These are phyloP conservation scores for Micromonas pusilla DNA, from an alignment of 139 green algal genomes.

Conservation along the genomic window DNA sequence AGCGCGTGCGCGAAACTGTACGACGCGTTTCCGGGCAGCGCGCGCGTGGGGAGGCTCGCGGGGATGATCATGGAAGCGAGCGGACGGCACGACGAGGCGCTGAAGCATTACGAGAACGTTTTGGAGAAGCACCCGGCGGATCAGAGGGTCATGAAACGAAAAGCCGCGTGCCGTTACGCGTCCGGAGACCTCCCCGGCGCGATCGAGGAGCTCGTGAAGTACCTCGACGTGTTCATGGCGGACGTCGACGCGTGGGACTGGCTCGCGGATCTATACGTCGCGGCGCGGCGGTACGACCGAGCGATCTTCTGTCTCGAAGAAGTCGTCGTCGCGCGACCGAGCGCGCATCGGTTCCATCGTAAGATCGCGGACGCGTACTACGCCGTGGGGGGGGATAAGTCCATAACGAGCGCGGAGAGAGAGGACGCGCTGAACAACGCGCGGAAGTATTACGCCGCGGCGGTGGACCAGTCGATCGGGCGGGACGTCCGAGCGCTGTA, in stretches of 20 bases:
- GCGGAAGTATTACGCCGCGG: constrained; percentile 22
- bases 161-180: neutral
- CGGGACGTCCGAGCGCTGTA: constrained; percentile 24
- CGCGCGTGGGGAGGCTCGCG: neutral
- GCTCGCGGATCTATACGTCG: constrained; percentile 23
- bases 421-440: neutral
- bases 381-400: neutral
- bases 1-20: neutral
- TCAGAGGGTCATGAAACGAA: constrained; percentile 5
- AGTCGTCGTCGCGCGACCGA: constrained; percentile 5
- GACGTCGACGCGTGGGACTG: constrained; percentile 28
- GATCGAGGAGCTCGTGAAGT: constrained; percentile 18
- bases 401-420: no score
- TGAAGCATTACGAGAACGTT: neutral
- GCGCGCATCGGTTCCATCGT: neutral
- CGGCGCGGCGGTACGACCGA: neutral
- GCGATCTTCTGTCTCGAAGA: constrained; percentile 32
- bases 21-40: neutral
- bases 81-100: neutral
- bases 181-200: neutral
- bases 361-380: constrained; percentile 24
- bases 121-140: neutral
- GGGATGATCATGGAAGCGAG: neutral
- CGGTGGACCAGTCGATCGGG: constrained; percentile 25
- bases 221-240: constrained; percentile 24